phyloP scores from a whole-genome alignment of 78 protist species.

The Planoprotostelium fungivorum region DNA sequence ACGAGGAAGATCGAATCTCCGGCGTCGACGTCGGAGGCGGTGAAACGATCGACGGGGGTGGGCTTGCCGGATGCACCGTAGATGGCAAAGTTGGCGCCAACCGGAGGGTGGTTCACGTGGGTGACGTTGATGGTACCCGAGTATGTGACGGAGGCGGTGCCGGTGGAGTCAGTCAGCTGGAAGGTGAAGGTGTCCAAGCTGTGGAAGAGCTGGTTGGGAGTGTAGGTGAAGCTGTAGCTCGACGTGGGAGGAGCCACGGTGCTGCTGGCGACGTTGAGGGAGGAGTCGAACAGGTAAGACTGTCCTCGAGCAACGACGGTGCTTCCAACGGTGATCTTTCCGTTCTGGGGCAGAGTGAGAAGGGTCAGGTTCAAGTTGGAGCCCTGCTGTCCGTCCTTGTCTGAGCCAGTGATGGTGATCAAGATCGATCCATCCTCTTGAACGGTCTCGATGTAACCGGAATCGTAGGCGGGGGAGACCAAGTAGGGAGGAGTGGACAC shows the following conservation, averaged over 20 bases:
- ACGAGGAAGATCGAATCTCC: not conserved
- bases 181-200: not conserved
- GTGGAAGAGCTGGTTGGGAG: not conserved
- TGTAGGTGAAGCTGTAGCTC: not conserved
- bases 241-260: not conserved
- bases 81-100: not conserved
- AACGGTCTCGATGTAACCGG: too few relatives aligned
- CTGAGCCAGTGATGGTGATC: not conserved
- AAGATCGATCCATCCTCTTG: not conserved
- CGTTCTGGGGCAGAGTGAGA: not conserved
- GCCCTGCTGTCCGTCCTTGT: not conserved
- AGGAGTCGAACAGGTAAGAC: not conserved
- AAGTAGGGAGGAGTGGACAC: not conserved
- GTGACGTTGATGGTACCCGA: not conserved
- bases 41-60: not conserved
- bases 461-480: not conserved
- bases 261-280: not conserved
- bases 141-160: not conserved
- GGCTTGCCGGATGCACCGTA: not conserved
- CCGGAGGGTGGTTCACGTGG: slow-evolving; percentile 4
- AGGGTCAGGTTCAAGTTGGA: not conserved
- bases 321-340: not conserved
- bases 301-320: not conserved
- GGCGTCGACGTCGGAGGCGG: not conserved
- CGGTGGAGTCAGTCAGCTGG: not conserved